Evolutionary conservation across 2,329 filamentous ascomycete species (phyloP).

Genomic region (Dissoconium aciculare): DNA sequence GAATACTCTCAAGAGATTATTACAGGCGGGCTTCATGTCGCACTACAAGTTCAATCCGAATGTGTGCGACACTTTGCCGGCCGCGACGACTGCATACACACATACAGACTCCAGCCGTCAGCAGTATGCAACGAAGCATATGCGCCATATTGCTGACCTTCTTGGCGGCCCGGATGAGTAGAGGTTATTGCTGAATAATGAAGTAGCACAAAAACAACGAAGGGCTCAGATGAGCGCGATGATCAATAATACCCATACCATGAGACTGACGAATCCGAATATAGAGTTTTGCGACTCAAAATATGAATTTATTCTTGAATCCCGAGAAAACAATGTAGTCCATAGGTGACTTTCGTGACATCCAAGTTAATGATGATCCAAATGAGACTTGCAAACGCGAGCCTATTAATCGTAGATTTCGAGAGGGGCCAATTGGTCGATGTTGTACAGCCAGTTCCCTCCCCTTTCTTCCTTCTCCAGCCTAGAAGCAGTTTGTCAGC

Average conservation of each 20-base stretch:
- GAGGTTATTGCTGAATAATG: neutral
- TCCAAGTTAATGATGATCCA: too few relatives aligned
- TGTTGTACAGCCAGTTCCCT: slow-evolving; percentile 92
- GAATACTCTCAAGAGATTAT: slow-evolving; percentile 43
- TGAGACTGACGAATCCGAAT: too few relatives aligned
- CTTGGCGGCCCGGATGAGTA: neutral
- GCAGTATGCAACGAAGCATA: neutral
- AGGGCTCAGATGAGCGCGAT: too few relatives aligned
- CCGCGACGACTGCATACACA: neutral
- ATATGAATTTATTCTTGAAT: too few relatives aligned
- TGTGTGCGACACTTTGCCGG: slow-evolving; percentile 44
- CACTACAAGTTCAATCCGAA: slow-evolving; percentile 50
- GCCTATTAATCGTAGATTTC: slow-evolving; percentile 58
- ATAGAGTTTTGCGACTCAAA: too few relatives aligned
- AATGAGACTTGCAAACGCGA: too few relatives aligned
- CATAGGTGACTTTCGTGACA: too few relatives aligned
- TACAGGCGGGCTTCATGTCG: slow-evolving; percentile 47
- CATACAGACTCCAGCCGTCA: neutral
- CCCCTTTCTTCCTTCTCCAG: slow-evolving; percentile 78
- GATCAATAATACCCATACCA: too few relatives aligned
- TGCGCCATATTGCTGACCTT: slow-evolving; percentile 1
- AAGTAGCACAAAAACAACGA: too few relatives aligned
- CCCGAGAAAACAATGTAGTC: too few relatives aligned
- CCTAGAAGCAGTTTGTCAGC: slow-evolving; percentile 29
- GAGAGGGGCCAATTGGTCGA: slow-evolving; percentile 87